A percentile compares a stretch with the other conserved stretches of the same genome.
phyloP scores from a whole-genome alignment of 2,329 filamentous ascomycete species.

The Xylariaceae sp. region DNA sequence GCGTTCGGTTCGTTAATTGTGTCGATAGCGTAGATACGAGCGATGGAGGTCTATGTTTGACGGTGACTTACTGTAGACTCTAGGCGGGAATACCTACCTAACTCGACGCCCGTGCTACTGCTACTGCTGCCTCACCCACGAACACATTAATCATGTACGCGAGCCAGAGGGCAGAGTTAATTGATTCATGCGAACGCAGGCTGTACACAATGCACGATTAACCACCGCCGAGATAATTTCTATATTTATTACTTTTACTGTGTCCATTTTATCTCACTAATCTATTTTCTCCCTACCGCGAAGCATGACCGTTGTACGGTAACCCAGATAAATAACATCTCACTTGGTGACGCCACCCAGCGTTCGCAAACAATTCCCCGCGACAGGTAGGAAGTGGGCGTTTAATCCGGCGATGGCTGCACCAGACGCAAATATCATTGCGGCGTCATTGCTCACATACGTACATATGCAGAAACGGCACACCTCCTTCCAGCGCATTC shows the following conservation, averaged over 20 bases:
- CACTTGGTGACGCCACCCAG: neutral
- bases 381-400: no score
- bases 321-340: neutral
- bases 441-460: neutral
- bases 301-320: neutral
- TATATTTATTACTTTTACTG: neutral
- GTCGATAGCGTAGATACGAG: constrained; percentile 2
- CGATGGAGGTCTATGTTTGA: neutral
- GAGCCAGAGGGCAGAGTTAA: constrained; percentile 1
- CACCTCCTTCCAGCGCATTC: neutral
- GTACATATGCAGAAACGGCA: neutral
- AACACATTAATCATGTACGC: constrained; percentile 2
- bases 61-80: neutral
- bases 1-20: neutral
- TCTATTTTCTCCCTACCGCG: neutral
- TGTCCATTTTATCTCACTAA: neutral
- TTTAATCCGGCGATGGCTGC: neutral
- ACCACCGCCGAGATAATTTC: neutral
- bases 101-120: neutral
- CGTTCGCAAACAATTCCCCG: neutral
- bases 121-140: neutral
- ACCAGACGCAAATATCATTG: neutral
- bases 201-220: no score
- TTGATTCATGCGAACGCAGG: neutral
- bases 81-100: neutral